Percentiles rank a stretch among this genome's conserved stretches.
Evolutionary conservation across 2,329 filamentous ascomycete genomes (phyloP).

Genomic region (Escovopsis sp.): DNA sequence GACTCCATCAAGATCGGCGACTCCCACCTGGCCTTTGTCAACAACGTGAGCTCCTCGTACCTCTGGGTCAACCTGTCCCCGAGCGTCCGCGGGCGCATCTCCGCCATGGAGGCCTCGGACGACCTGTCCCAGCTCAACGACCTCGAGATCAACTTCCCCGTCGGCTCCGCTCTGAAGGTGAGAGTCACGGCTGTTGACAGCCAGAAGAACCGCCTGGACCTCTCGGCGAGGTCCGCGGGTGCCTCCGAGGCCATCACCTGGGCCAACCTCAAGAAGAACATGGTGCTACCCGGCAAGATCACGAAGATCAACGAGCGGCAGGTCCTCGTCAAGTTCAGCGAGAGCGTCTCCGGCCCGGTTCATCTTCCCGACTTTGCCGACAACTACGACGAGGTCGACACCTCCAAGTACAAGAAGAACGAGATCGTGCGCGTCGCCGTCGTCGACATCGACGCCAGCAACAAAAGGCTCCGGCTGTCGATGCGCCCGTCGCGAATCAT

Average conservation of each 20-base stretch:
- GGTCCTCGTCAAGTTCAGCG: conserved; percentile 72
- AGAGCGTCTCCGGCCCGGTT: conserved; percentile 63
- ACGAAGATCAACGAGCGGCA: conserved; percentile 76
- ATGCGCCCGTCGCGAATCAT: conserved; percentile 76
- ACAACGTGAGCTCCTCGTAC: conserved; percentile 66
- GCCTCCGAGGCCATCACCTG: conserved; percentile 39
- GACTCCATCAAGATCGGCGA: conserved; percentile 59
- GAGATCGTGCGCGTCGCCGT: conserved; percentile 81
- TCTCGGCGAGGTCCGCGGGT: conserved; percentile 57
- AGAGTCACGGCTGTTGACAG: conserved; percentile 61
- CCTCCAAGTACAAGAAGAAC: conserved; percentile 62
- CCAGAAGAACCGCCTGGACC: conserved; percentile 60
- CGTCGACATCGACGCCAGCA: conserved; percentile 61
- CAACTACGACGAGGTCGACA: conserved; percentile 68
- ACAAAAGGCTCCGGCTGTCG: conserved; percentile 74
- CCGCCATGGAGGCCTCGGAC: conserved; percentile 70
- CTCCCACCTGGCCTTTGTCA: conserved; percentile 69
- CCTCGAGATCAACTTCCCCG: conserved; percentile 63
- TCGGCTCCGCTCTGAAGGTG: conserved; percentile 77
- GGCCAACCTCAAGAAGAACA: conserved; percentile 57
- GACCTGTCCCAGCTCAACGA: conserved; percentile 68
- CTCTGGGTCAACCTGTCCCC: conserved; percentile 88
- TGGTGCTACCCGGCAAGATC: conserved; percentile 68
- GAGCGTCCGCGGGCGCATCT: conserved; percentile 70
- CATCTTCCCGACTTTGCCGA: conserved; percentile 73